phyloP scores from a whole-genome alignment of 495 filamentous ascomycete genomes.

The Xylaria castorea region DNA sequence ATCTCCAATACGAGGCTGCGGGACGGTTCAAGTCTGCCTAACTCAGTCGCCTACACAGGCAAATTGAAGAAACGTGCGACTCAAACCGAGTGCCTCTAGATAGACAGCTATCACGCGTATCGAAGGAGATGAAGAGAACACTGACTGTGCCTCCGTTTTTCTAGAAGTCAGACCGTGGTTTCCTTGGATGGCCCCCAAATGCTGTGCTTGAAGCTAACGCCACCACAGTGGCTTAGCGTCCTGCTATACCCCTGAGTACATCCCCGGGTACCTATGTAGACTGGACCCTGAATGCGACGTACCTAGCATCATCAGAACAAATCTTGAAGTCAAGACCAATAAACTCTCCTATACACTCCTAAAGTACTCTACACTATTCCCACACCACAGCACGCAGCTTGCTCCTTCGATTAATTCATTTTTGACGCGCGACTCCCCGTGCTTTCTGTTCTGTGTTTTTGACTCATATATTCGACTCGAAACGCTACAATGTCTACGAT shows the following conservation, averaged over 20 bases:
- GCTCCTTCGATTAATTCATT: background rate
- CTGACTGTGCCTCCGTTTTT: too few species aligned
- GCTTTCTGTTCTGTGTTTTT: background rate
- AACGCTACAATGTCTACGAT: slow-evolving; percentile 74
- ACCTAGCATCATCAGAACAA: background rate
- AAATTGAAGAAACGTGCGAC: background rate
- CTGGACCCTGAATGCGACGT: slow-evolving; percentile 8
- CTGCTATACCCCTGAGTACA: background rate
- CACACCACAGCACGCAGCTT: background rate
- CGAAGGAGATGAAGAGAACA: background rate
- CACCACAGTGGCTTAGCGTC: slow-evolving; percentile 40
- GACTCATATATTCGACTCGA: background rate
- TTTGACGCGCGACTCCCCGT: background rate
- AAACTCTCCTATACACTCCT: too few species aligned
- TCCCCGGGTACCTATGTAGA: background rate
- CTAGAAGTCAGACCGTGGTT: background rate
- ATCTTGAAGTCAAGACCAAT: background rate
- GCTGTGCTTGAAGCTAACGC: slow-evolving; percentile 30
- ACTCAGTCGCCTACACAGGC: background rate
- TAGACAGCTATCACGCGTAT: background rate
- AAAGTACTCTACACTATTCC: background rate
- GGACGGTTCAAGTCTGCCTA: background rate
- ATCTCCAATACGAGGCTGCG: slow-evolving; percentile 6
- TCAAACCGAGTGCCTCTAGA: background rate
- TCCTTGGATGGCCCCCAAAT: background rate